Conservation (phyloP, 2,329 filamentous ascomycete genomes). For the Talaromyces pinophilus region DNA sequence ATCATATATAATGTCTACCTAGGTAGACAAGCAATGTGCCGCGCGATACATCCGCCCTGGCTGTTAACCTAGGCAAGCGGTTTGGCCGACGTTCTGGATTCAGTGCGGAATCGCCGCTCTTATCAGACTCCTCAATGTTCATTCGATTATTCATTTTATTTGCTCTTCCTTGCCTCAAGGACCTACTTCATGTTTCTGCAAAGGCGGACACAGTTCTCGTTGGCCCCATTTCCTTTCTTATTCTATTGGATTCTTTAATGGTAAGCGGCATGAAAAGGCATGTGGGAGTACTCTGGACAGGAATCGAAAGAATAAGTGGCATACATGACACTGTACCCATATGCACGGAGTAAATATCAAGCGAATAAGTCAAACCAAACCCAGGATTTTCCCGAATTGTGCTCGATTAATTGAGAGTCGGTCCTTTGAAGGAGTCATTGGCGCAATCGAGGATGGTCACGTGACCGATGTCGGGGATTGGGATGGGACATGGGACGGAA, state of each 20-base stretch:
- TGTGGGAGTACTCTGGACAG: background rate
- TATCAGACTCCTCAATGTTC: background rate
- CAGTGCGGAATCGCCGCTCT: background rate
- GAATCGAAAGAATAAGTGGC: too few relatives aligned
- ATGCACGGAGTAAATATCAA: background rate
- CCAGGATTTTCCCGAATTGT: background rate
- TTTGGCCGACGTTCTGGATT: conserved; percentile 6
- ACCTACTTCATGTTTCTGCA: background rate
- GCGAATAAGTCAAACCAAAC: background rate
- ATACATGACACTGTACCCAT: background rate
- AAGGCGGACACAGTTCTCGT: background rate
- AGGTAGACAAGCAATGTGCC: background rate
- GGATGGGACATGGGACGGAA: background rate
- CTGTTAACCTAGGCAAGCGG: conserved; percentile 8
- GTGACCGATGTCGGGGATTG: background rate
- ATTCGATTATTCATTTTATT: background rate
- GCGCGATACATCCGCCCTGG: background rate
- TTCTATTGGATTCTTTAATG: background rate
- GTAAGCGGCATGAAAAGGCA: background rate
- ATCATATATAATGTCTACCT: background rate
- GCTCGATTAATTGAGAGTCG: background rate
- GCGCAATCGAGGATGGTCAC: background rate
- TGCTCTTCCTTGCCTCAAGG: background rate
- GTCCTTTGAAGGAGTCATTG: background rate
- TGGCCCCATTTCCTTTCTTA: background rate